Evolutionary conservation across 768 basidiomycete genomes (phyloP), one percentile per base, ranked within the genome.

Genomic region (Pulveroboletus sp.): DNA sequence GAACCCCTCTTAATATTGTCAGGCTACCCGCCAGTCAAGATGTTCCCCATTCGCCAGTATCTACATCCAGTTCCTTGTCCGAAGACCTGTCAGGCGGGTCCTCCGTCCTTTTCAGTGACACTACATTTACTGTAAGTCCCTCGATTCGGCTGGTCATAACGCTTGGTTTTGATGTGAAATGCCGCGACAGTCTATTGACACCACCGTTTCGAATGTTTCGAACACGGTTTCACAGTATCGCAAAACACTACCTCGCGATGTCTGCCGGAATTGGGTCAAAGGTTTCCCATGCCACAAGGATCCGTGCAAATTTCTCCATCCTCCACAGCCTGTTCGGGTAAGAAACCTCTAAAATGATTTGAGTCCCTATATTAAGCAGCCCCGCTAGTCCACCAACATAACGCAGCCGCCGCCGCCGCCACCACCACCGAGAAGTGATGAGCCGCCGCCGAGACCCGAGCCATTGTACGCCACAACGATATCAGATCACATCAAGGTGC

Each of bases 401-500:
- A 6, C 18, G 35, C 49, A 42, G 8, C 31, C 37, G 17, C 36
- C 17, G n/a, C 9, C 5, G n/a, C 36, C 15, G 26, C 6, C 45
- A 5, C 13, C 3, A 14, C 41, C 35, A 36, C 46, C 50, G 4
- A 49, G 24, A 10, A 38, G 41, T 21, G 30, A 35, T 9, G 56
- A 55, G 11, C 38, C 26, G 15, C 46, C 43, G 1, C 51, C 26
- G 30, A 58, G 36, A 46, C 56, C 56, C 4, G 63, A 65, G n/a
- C 50, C 47, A 0, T 30, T 61, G 0, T 67, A 69, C 2, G 46
- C 56, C 0, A 46, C 76, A 11, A 71, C 64, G 0, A 61, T 86
- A 7, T 72, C 81, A 37, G 77, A 81, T 33, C 76, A 83, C 47
- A 81, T 77, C 18, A 74, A 71, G 44, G 76, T 83, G 17, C 76